Conservation (phyloP, 345 rosid species). For the Anacardium occidentale region DNA sequence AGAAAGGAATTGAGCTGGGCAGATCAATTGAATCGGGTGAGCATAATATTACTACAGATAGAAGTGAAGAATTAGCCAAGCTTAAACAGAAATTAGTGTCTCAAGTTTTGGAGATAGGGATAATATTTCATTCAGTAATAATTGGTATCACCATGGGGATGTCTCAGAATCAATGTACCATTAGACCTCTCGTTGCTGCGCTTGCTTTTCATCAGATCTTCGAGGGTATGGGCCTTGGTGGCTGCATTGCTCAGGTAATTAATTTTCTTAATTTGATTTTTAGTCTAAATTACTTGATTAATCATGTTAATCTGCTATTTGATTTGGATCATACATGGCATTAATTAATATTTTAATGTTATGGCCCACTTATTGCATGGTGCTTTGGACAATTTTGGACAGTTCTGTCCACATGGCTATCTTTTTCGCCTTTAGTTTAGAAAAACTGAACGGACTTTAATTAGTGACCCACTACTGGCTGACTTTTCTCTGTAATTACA, state of each 20-base stretch:
- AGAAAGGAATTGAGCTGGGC: conserved; percentile 36
- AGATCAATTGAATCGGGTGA: conserved; percentile 28
- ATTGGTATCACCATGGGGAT: conserved; percentile 96
- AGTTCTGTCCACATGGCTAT: background rate
- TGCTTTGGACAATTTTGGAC: background rate
- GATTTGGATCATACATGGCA: no score
- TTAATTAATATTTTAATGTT: no score
- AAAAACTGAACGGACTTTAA: no score
- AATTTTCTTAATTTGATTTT: background rate
- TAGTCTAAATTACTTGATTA: background rate
- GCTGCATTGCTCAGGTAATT: conserved; percentile 95
- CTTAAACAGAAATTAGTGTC: conserved; percentile 81
- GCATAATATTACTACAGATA: background rate
- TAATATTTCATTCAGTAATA: conserved; percentile 87
- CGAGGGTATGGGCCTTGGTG: conserved; percentile 97
- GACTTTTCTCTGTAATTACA: background rate
- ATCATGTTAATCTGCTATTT: background rate
- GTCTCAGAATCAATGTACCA: conserved; percentile 93
- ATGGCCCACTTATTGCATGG: background rate
- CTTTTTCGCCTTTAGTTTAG: background rate
- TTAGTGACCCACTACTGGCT: background rate
- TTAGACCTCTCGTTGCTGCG: conserved; percentile 80
- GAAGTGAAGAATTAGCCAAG: conserved; percentile 47
- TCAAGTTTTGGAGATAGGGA: conserved; percentile 91
- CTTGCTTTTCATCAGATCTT: conserved; percentile 93